These are phyloP conservation scores for Oehlia diaphana DNA, from an alignment of 192 early-diverging fungal genomes.

Conservation along the genomic window DNA sequence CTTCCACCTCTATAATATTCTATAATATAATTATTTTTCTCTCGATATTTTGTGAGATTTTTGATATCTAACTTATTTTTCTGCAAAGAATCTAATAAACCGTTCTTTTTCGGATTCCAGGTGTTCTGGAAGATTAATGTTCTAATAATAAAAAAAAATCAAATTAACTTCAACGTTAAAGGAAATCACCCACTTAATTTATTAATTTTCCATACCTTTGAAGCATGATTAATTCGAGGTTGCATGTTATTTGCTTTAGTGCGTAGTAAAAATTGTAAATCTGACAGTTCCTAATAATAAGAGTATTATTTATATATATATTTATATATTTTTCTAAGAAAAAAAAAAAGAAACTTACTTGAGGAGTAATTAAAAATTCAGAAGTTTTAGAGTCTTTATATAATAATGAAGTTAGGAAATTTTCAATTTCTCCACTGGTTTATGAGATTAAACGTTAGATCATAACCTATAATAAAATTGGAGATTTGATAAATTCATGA, in stretches of 20 bases:
- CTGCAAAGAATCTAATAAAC: no score
- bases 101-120: no score
- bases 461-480: background rate
- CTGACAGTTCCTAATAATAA: constrained; percentile 19
- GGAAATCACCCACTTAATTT: no score
- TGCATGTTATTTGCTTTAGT: background rate
- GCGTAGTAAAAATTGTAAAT: constrained; percentile 19
- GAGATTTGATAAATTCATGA: no score
- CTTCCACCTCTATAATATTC: no score
- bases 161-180: no score
- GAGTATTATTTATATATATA: background rate
- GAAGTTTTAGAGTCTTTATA: constrained; percentile 19
- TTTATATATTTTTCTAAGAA: background rate
- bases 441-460: background rate
- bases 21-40: no score
- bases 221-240: background rate
- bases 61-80: no score
- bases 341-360: background rate
- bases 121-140: no score
- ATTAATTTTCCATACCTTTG: background rate
- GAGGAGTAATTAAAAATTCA: constrained; percentile 17
- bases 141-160: no score
- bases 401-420: background rate
- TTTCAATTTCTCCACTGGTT: background rate
- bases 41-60: no score